Evolutionary conservation across 805 yeast genomes (phyloP), one percentile per base, ranked within the genome.

Genomic region (Schwanniomyces sp.): DNA sequence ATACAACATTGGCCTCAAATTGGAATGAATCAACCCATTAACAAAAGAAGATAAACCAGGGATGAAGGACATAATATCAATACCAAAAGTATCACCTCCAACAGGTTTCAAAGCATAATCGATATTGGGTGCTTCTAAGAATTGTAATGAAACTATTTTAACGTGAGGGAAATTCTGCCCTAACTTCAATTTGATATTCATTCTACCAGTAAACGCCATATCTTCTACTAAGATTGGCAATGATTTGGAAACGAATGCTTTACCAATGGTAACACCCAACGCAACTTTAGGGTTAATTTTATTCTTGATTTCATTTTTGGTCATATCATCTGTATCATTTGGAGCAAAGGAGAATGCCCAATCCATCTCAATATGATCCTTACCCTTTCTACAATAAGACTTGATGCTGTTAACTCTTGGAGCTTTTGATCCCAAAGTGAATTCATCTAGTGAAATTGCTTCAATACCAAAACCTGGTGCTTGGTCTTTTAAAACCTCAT

Each of bases 401-500:
- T 82, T 84, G 61, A 88, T 82, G 43, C 85, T 78, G 53, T 83
- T 82, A 48, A 88, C 80, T 42, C 85, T 74, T 43, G 96, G 96
- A 14, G 95, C 85, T 58, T 88, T 88, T 0, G 91, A 73, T 51
- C 96, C 96, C 50, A 88, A 65, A 2, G 91, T 88, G 61, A 88
- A 88, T 62, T 87, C 87, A 51, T 87, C 91, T 55, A 88, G 69
- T 5, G 86, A 74, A 43, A 88, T 62, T 5, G 83, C 85, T 48
- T 86, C 91, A 58, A 88, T 86, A 62, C 94, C 94, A 58, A 81
- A 84, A 25, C 95, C 95, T 11, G 95, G 92, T 4, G 86, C 89
- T 51, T 82, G 81, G 58, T 81, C 91, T 41, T 82, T 80, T 60
- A 88, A 67, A 14, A 78, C 73, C 21, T 81, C 84, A 57, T 86